Evolutionary conservation across 768 basidiomycete species (phyloP).

Genomic region (Lactarius indigo): DNA sequence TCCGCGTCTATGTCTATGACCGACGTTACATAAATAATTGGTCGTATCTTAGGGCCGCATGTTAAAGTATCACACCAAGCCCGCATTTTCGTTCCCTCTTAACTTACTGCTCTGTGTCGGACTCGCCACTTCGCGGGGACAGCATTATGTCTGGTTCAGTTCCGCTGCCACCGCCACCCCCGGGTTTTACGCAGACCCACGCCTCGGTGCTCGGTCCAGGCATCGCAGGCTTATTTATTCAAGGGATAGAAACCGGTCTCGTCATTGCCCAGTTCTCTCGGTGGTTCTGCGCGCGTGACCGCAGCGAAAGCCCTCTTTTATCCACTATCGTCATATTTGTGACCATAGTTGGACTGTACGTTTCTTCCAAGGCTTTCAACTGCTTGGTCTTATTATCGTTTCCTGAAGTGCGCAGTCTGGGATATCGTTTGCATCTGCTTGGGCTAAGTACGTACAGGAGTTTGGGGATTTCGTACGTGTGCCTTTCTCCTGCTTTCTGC

Average conservation of each 20-base stretch:
- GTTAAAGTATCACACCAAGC: not conserved
- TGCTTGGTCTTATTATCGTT: not conserved
- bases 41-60: not conserved
- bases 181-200: not conserved
- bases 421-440: conserved; percentile 2
- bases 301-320: not conserved
- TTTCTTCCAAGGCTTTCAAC: not conserved
- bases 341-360: conserved; percentile 13
- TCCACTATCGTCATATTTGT: conserved; percentile 1
- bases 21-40: not conserved
- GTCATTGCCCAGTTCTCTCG: conserved; percentile 7
- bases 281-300: conserved; percentile 3
- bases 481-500: not conserved
- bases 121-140: not conserved
- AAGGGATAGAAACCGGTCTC: conserved; percentile 14
- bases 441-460: not conserved
- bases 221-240: not conserved
- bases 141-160: conserved; percentile 1
- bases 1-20: not conserved
- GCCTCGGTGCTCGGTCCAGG: conserved; percentile 3
- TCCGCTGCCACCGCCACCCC: too few relatives aligned
- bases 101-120: not conserved
- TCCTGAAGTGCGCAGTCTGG: conserved; percentile 11
- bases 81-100: not conserved
- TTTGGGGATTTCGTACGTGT: conserved; percentile 1